Evolutionary conservation across 306 rosid species (phyloP), one percentile per base, ranked within the genome.

Genomic region (Nissolia schottii): DNA sequence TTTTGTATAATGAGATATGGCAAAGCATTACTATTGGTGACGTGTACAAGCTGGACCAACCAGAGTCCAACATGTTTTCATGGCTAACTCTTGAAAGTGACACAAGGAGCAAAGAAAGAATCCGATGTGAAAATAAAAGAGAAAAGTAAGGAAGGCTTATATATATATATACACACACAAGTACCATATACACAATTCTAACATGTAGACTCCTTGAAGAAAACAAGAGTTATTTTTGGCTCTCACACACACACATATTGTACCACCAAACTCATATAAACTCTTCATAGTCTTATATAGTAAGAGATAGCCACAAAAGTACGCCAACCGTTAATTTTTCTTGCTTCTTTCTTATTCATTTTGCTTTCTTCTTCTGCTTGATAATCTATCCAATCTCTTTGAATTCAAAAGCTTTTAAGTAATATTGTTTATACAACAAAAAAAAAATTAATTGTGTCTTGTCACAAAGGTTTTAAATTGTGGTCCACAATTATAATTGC

Each of bases 181-280:
- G n/a, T 34, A 48, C 15, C 68, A 19, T 14, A 24, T 2, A 64
- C 15, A 35, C n/a, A n/a, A n/a, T 15, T 76, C 64, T 65, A 67
- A 64, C 58, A 24, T 72, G 73, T n/a, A n/a, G n/a, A 31, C 73
- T 76, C 15, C 61, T 73, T 70, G 6, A 37, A 59, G 57, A 31
- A 51, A 38, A 56, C 9, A 37, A 28, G 46, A 10, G 71, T 22
- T 59, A 51, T 66, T n/a, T n/a, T n/a, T 77, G 41, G 23, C 19
- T 41, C 53, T 72, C 67, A 56, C 75, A 63, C 76, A n/a, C n/a
- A n/a, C n/a, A n/a, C n/a, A n/a, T n/a, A n/a, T 82, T 59, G 63
- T 41, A 70, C 20, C 61, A 24, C 73, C 75, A 76, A 71, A 49
- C 46, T 56, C 15, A 70, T 12, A 73, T 12, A 73, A 59, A 55